Conservation (phyloP, 1,284 basidiomycete species). For the Ustilago sp. region DNA sequence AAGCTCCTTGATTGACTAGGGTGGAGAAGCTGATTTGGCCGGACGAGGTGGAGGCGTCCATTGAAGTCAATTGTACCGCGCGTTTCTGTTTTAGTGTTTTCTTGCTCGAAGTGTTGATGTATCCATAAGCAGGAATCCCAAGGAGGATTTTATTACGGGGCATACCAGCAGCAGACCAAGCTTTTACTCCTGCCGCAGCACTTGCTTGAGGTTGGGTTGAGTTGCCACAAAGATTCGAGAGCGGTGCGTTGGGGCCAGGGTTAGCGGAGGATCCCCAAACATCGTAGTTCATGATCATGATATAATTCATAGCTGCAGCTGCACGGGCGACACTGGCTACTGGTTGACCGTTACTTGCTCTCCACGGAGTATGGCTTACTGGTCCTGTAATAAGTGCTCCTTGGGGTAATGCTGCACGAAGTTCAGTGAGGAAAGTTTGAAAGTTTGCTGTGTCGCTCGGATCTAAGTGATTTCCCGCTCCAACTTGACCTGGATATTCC, state of each 20-base stretch:
- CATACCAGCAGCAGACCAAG: slow-evolving; percentile 62
- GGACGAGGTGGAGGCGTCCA: slow-evolving; percentile 21
- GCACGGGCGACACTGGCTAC: slow-evolving; percentile 50
- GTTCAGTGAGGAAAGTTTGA: slow-evolving; percentile 63
- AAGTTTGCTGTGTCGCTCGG: slow-evolving; percentile 55
- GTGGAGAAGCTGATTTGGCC: slow-evolving; percentile 59
- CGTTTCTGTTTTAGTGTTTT: slow-evolving; percentile 15
- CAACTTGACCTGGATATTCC: slow-evolving; percentile 69
- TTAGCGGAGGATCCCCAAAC: slow-evolving; percentile 52
- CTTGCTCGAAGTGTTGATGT: slow-evolving; percentile 42
- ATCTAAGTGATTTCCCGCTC: slow-evolving; percentile 61
- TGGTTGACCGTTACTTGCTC: slow-evolving; percentile 42
- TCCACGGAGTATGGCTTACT: slow-evolving; percentile 49
- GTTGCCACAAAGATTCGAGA: slow-evolving; percentile 63
- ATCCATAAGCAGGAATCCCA: slow-evolving; percentile 61
- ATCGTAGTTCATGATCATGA: slow-evolving; percentile 67
- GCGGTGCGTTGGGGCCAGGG: slow-evolving; percentile 61
- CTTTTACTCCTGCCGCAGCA: slow-evolving; percentile 58
- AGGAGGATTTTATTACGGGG: slow-evolving; percentile 60
- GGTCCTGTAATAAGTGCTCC: slow-evolving; percentile 65
- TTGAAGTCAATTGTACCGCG: slow-evolving; percentile 32
- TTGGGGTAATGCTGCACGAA: slow-evolving; percentile 71
- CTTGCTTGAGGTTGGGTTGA: slow-evolving; percentile 55
- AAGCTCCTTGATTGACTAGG: slow-evolving; percentile 49
- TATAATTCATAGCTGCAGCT: slow-evolving; percentile 52